Base-by-base conservation (phyloP, 495 filamentous ascomycete genomes). In the Aspergillus ostianus region DNA sequence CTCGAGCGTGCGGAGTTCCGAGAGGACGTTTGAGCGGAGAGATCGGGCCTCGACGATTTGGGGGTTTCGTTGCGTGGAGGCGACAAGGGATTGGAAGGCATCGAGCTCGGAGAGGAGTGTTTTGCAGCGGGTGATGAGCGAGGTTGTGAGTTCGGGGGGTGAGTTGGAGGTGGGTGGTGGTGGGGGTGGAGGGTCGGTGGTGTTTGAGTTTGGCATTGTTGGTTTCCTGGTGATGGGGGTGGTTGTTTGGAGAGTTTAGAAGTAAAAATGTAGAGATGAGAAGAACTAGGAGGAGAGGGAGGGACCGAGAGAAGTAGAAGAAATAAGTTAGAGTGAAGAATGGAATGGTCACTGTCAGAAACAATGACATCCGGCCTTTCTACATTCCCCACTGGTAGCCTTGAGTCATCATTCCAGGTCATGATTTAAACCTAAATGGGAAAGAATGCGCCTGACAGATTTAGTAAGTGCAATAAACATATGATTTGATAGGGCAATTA, bases 11-110 rank as follows among this genome's bases (percentile, higher is more conserved):
- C 71, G 78, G 58, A 81, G 52, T 58, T 86, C 84, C 0, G 79
- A 69, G 29, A 71, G 61, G 8, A 85, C 68, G 29, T 71, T 78
- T 9, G 74, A 78, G 23, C 76, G 78, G 52, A 85, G 78, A 10
- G 78, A 74, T 30, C 80, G 74, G 47, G 80, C 69, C 56, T 86
- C 82, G 2, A 85, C 77, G n/a, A 73, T 61, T 47, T 81, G 77
- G 19, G 78, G 78, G 64, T 79, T 79, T 44, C 77, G 80, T 21
- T 77, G 71, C 15, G 72, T 73, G 10, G 70, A 51, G 41, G 74
- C 69, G 27, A 85, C 67, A 19, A 80, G 76, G 32, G 61, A 50
- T 55, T 79, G 73, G 51, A 84, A 77, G 32, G 74, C 61, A 53
- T 81, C 77, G 19, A 85, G 58, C 51, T 85, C 82, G 13, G 66